Conservation (phyloP, 257 asterid genomes). For the Ballota nigra region DNA sequence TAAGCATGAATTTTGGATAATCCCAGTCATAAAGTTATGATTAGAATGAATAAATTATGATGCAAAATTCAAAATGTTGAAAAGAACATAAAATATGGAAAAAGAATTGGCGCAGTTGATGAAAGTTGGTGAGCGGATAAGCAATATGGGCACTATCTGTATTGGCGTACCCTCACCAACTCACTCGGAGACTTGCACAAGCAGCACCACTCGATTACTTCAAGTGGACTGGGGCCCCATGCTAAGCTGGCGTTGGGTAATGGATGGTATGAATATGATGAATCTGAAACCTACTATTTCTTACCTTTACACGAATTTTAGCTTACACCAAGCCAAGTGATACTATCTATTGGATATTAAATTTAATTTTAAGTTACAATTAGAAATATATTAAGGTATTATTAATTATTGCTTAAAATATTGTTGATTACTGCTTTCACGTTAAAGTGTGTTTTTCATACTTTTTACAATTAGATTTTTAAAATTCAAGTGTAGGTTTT, state of each 20-base stretch:
- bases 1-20: neutral
- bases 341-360: too few relatives aligned
- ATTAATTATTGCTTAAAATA: too few relatives aligned
- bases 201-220: neutral
- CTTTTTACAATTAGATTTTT: too few relatives aligned
- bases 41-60: neutral
- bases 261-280: neutral
- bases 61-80: neutral
- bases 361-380: too few relatives aligned
- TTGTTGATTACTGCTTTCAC: too few relatives aligned
- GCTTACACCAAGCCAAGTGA: too few relatives aligned
- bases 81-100: too few relatives aligned
- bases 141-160: neutral
- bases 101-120: neutral
- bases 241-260: neutral
- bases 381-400: too few relatives aligned
- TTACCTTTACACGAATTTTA: too few relatives aligned
- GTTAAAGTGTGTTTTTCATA: too few relatives aligned
- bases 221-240: neutral
- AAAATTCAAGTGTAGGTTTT: too few relatives aligned
- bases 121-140: constrained; percentile 33
- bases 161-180: constrained; percentile 9
- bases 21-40: neutral
- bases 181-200: neutral
- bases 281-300: neutral